phyloP scores from a whole-genome alignment of 2,329 filamentous ascomycete genomes.

The Penicillium occitanis region DNA sequence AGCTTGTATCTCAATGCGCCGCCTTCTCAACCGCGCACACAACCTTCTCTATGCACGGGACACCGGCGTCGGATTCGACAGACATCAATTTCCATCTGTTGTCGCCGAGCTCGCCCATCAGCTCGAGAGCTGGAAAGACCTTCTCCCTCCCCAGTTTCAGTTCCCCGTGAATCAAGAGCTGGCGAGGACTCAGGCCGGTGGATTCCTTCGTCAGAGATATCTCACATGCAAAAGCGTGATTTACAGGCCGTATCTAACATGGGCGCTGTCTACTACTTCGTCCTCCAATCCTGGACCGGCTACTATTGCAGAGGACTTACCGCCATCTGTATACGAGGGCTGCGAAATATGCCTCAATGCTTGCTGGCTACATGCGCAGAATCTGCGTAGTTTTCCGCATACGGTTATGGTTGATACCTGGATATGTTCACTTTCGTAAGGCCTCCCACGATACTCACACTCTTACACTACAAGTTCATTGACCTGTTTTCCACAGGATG shows the following conservation, averaged over 20 bases:
- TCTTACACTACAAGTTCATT: not conserved
- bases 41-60: conserved; percentile 49
- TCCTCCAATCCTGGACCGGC: not conserved
- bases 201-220: conserved; percentile 53
- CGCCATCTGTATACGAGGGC: conserved; percentile 41
- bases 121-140: conserved; percentile 37
- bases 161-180: conserved; percentile 36
- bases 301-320: conserved; percentile 28
- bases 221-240: conserved; percentile 55
- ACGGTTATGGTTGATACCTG: conserved; percentile 56
- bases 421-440: conserved; percentile 57
- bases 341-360: conserved; percentile 51
- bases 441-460: conserved; percentile 22
- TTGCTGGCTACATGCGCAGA: conserved; percentile 51
- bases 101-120: conserved; percentile 42
- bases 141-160: conserved; percentile 32
- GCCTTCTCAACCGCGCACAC: conserved; percentile 29
- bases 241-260: conserved; percentile 54
- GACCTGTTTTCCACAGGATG: not conserved
- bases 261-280: conserved; percentile 43
- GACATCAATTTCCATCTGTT: conserved; percentile 49
- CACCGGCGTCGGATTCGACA: conserved; percentile 48
- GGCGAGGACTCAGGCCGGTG: conserved; percentile 45
- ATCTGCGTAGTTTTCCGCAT: conserved; percentile 50
- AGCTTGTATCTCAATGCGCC: conserved; percentile 49